Evolutionary conservation across 2,329 filamentous ascomycete species (phyloP), one percentile per base, ranked within the genome.

Genomic region (Eutypa lata): DNA sequence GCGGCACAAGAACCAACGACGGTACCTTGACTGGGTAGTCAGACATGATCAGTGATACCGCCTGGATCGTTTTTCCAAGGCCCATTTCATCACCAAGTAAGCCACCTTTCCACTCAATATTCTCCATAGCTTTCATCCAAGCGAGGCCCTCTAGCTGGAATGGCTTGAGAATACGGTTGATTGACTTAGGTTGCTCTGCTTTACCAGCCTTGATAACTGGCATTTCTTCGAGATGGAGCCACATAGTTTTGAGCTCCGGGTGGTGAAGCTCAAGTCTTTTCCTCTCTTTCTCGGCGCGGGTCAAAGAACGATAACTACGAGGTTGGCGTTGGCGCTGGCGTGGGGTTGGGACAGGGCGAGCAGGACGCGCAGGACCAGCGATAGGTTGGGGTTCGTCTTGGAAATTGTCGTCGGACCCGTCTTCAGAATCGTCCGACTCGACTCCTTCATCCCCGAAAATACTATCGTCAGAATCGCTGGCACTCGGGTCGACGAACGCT

Each of bases 51-150:
- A 99, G 81, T 3, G 93, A 97, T 18, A 99, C 94, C 2, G 94
- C 93, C 71, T 99, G 94, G 48, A 99, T 97, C 0, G 94, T 99
- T 76, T 99, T 99, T 48, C 94, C 94, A 74, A 99, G 89, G 7
- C 94, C 94, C 94, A 99, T 99, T 72, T 99, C 94, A 62, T 99
- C 94, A 54, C 94, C 94, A 2, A 99, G 81, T 2, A 99, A 78
- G 14, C 94, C 94, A 18, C 94, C 94, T 65, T 86, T 90, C 81
- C 92, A 97, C 38, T 88, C 74, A 0, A 84, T 88, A 71, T 89
- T 77, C 68, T 99, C 94, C 80, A 97, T 96, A 51, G 82, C 86
- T 55, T 82, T 84, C 91, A 99, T 95, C 94, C 94, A 99, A 48
- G 91, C 87, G 38, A 99, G 77, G 4, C 94, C 94, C 71, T 97